Conservation (phyloP, 2,329 filamentous ascomycete genomes). For the Alternaria sp. region DNA sequence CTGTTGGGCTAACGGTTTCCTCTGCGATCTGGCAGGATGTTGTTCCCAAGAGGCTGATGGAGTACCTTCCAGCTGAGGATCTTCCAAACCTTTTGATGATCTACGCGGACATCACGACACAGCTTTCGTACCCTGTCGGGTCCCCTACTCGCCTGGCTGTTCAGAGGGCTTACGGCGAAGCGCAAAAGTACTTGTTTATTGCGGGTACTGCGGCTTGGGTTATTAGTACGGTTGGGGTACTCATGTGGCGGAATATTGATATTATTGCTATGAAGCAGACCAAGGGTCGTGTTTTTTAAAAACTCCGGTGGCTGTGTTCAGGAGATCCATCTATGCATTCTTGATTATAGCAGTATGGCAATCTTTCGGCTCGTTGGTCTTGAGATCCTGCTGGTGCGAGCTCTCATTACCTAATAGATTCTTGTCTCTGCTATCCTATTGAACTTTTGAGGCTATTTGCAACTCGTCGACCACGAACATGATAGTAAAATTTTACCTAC, state of each 20-base stretch:
- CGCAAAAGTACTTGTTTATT: conserved; percentile 45
- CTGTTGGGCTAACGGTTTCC: conserved; percentile 60
- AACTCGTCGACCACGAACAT: background rate
- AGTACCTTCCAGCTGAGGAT: conserved; percentile 56
- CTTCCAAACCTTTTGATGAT: conserved; percentile 52
- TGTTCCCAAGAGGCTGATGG: conserved; percentile 60
- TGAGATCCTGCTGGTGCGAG: background rate
- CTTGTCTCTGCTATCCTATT: background rate
- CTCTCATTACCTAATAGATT: background rate
- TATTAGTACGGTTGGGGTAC: conserved; percentile 47
- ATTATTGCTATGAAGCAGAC: conserved; percentile 55
- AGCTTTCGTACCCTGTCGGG: conserved; percentile 62
- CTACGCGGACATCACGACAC: conserved; percentile 61
- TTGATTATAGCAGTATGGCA: background rate
- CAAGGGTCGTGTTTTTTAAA: conserved; percentile 61
- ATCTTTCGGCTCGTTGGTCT: background rate
- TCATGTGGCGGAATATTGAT: conserved; percentile 60
- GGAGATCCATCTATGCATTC: background rate
- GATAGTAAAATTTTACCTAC: background rate
- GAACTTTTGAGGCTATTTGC: background rate
- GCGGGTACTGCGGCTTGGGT: conserved; percentile 37
- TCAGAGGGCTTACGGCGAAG: conserved; percentile 42
- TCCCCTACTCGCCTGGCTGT: conserved; percentile 56
- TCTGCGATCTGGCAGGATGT: conserved; percentile 69
- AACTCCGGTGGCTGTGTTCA: background rate